Evolutionary conservation across 306 rosid genomes (phyloP).

Genomic region (Trifolium repens): DNA sequence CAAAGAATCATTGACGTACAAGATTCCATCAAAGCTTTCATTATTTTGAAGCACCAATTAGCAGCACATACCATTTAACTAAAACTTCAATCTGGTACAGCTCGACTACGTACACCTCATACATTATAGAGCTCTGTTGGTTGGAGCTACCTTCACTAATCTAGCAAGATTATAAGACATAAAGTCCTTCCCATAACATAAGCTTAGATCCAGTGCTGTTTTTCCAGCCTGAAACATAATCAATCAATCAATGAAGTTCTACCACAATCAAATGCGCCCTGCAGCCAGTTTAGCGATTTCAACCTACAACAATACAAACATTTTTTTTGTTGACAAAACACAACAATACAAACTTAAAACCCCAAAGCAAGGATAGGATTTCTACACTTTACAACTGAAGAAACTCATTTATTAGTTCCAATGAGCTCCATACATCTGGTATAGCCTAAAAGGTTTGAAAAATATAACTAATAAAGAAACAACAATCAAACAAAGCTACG

Average conservation of each 20-base stretch:
- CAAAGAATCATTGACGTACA: conserved; percentile 16
- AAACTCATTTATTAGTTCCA: conserved; percentile 19
- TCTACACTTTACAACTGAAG: conserved; percentile 21
- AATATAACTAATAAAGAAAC: not conserved
- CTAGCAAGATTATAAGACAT: conserved; percentile 82
- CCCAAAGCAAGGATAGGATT: not conserved
- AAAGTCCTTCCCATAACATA: conserved; percentile 90
- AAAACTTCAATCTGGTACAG: conserved; percentile 27
- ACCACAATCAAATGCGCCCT: not conserved
- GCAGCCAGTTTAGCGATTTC: conserved; percentile 14
- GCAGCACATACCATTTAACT: conserved; percentile 10
- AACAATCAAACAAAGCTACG: conserved; percentile 22
- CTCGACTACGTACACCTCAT: conserved; percentile 2
- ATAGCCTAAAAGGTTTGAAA: conserved; percentile 33
- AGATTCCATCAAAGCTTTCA: conserved; percentile 27
- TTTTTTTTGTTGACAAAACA: no score
- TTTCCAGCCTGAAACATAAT: conserved; percentile 79
- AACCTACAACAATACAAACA: not conserved
- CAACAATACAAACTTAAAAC: conserved; percentile 21
- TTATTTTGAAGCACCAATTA: conserved; percentile 28
- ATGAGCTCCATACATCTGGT: not conserved
- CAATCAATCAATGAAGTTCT: conserved; percentile 26
- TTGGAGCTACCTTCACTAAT: conserved; percentile 66
- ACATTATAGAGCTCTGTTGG: conserved; percentile 50
- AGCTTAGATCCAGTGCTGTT: conserved; percentile 75